Evolutionary conservation across 805 yeast species (phyloP), one percentile per base, ranked within the genome.

Genomic region (Spathaspora passalidarum): DNA sequence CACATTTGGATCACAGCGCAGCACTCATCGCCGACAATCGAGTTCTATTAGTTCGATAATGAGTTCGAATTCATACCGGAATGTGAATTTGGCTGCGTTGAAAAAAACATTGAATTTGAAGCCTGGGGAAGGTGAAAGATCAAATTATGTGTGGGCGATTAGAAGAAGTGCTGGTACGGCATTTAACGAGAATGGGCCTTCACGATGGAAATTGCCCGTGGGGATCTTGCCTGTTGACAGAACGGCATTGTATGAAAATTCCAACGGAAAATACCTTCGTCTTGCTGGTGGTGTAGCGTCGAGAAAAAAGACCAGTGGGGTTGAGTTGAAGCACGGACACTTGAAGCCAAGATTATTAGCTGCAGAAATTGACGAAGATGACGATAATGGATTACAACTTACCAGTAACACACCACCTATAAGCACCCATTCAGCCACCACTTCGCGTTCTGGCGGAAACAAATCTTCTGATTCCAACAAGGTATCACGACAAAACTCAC

Each of bases 291-390:
- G 44, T 32, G 62, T 52, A 56, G 61, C 35, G 2, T 36, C 41
- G 14, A 9, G 18, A 3, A 19, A 32, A n/a, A 66, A 66, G 49
- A 57, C 68, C n/a, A 66, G 69, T 46, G 78, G 78, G 0, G 77
- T 72, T 5, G 84, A 80, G 46, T 67, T 81, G 58, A 82, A 80
- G 56, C 86, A 82, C 57, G 85, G 86, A 5, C 80, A 72, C 56
- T 68, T 79, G 47, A 75, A 80, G 44, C 86, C 86, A 20, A 73
- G 88, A 39, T 71, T 86, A 63, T 68, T 86, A 49, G 92, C 91
- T 2, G 78, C 85, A 19, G 94, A 86, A 60, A 82, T 86, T 32
- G 91, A 84, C 50, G 88, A 84, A 45, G 79, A 44, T 18, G 49
- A 47, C 17, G 43, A 46, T 32, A n/a, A 39, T 14, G 25, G 38